Base-by-base conservation (phyloP, 208 protist genomes). In the Crithidia thermophila region DNA sequence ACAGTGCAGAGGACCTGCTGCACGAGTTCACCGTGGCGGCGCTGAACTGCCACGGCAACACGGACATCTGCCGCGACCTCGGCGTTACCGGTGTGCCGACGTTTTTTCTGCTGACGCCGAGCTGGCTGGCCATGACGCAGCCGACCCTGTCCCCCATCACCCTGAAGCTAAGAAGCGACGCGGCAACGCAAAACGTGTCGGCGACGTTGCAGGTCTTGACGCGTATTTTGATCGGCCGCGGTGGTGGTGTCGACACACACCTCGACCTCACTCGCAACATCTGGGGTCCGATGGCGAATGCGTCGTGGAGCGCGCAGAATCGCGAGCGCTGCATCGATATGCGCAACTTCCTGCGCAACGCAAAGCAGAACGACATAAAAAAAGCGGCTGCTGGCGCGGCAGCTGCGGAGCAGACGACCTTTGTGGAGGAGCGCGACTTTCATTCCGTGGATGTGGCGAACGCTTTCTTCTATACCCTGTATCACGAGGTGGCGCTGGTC, bases 381-480 rank as follows among this genome's bases (percentile, higher is more conserved):
- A 30, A 31, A 23, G 42, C 60, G 7, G n/a, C 1, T 16, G 23
- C 33, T n/a, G 20, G 18, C 7, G 28, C 36, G 20, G 21, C 25
- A 0, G 27, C 34, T 5, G 16, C 39, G n/a, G n/a, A n/a, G n/a
- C n/a, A n/a, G 39, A 43, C 39, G 39, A 21, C 21, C n/a, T 88
- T 90, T 67, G 39, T 57, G 47, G 85, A 88, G 57, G 75, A 65
- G 7, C 74, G 36, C 10, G 31, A 59, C 7, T 69, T 91, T 21
- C 51, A 78, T 30, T n/a, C 56, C 6, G 67, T 71, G 0, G 82
- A 88, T 56, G 69, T 88, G 14, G 80, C 79, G 5, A 86, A 85
- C 36, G 80, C 81, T n/a, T 87, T 88, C 49, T 88, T 90, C 49
- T 61, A 68, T 42, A 84, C 77, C 9, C 72, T 93, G 45, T 82